Conservation (phyloP, 768 basidiomycete genomes). For the Pleurotus djamor region DNA sequence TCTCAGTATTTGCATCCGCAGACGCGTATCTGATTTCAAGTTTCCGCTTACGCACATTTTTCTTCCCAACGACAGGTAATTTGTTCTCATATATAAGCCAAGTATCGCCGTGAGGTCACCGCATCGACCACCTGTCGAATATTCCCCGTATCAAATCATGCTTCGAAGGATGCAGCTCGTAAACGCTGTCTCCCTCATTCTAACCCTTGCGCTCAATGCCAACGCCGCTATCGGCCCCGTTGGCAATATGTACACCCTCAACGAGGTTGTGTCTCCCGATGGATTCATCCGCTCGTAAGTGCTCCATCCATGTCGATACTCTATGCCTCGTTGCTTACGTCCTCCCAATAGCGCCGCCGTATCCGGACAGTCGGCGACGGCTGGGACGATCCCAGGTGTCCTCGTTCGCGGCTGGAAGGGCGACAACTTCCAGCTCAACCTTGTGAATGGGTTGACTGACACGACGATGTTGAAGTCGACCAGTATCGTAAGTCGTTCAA, state of each 20-base stretch:
- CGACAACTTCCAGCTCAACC: conserved; percentile 41
- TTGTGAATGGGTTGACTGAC: conserved; percentile 44
- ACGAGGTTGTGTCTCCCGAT: conserved; percentile 12
- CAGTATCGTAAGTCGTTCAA: conserved; percentile 37
- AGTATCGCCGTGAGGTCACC: background rate
- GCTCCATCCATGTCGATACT: background rate
- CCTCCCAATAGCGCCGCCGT: background rate
- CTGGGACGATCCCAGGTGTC: background rate
- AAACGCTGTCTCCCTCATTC: background rate
- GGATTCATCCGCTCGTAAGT: conserved; percentile 15
- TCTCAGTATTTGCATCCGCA: background rate
- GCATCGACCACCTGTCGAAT: background rate
- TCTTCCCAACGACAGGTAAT: no score
- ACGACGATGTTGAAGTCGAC: conserved; percentile 47
- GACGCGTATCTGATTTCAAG: background rate
- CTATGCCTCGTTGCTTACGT: background rate
- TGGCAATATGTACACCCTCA: conserved; percentile 8
- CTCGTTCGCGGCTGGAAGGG: conserved; percentile 18
- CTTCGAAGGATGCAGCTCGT: background rate
- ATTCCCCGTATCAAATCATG: background rate
- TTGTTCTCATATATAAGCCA: background rate
- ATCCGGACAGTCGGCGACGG: background rate
- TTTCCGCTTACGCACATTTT: no score
- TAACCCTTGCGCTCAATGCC: background rate
- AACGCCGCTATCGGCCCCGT: conserved; percentile 6